These are phyloP conservation scores for Suhomyces bokatorum DNA, from an alignment of 1,139 yeast genomes.

Conservation along the genomic window DNA sequence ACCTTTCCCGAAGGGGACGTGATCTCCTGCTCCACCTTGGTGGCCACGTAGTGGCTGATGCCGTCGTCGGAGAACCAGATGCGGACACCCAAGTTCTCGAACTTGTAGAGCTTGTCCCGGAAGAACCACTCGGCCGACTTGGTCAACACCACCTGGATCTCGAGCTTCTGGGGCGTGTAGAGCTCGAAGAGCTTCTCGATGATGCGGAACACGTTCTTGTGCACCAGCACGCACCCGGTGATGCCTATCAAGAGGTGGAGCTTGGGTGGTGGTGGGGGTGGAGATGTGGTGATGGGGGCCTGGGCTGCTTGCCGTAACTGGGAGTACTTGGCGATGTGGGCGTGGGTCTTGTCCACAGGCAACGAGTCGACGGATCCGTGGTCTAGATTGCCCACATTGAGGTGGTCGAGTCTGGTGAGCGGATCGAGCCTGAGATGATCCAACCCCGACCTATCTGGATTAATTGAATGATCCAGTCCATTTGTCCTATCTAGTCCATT, in stretches of 20 bases:
- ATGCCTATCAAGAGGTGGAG: slow-evolving; percentile 30
- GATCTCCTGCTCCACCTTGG: slow-evolving; percentile 13
- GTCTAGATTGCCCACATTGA: neutral
- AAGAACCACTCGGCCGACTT: slow-evolving; percentile 31
- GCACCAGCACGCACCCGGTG: slow-evolving; percentile 31
- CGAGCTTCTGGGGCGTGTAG: slow-evolving; percentile 25
- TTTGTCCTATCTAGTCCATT: too few species aligned
- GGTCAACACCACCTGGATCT: slow-evolving; percentile 31
- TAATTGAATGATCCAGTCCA: too few species aligned
- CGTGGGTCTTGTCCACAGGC: neutral
- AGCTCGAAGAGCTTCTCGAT: slow-evolving; percentile 31
- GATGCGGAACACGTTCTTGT: slow-evolving; percentile 26
- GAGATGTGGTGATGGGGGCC: neutral
- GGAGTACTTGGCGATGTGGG: neutral
- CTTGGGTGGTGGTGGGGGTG: slow-evolving; percentile 9
- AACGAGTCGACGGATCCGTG: slow-evolving; percentile 1
- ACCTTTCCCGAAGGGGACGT: slow-evolving; percentile 1
- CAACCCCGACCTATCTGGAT: too few species aligned
- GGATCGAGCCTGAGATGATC: neutral
- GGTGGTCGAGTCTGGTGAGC: neutral
- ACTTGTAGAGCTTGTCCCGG: slow-evolving; percentile 25
- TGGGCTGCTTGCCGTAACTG: neutral
- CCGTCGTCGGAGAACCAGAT: slow-evolving; percentile 33
- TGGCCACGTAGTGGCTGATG: slow-evolving; percentile 20
- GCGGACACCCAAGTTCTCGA: slow-evolving; percentile 29